These are phyloP conservation scores for Lachnellula suecica DNA, from an alignment of 2,329 filamentous ascomycete genomes.

Conservation along the genomic window DNA sequence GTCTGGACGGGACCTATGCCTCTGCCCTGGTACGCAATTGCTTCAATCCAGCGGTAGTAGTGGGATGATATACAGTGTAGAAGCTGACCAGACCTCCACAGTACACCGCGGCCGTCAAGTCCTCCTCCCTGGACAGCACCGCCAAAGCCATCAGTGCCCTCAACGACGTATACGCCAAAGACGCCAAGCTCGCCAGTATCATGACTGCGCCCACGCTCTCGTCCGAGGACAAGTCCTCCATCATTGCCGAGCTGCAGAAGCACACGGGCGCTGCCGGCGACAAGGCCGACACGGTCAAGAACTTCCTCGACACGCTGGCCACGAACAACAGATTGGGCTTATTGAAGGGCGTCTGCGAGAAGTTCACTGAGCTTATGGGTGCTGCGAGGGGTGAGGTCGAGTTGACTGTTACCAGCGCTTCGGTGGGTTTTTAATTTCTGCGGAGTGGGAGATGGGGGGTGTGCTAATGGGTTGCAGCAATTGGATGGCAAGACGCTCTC, in stretches of 20 bases:
- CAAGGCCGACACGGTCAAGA: constrained; percentile 82
- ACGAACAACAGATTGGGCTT: constrained; percentile 94
- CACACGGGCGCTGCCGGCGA: constrained; percentile 65
- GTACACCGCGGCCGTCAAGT: constrained; percentile 96
- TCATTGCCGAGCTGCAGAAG: constrained; percentile 87
- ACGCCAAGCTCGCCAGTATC: constrained; percentile 76
- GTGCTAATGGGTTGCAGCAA: constrained; percentile 49
- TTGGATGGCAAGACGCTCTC: constrained; percentile 84
- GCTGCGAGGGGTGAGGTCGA: constrained; percentile 92
- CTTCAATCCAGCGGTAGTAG: background rate
- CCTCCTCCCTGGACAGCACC: constrained; percentile 78
- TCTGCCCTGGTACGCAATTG: constrained; percentile 81
- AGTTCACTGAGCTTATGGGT: constrained; percentile 85
- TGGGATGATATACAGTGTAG: background rate
- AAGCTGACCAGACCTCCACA: constrained; percentile 38
- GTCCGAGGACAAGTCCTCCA: constrained; percentile 76
- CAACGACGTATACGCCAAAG: constrained; percentile 71
- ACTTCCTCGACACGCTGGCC: constrained; percentile 86
- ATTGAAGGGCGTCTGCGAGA: constrained; percentile 78
- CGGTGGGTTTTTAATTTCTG: constrained; percentile 54
- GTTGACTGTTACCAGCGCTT: constrained; percentile 85
- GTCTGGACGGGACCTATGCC: constrained; percentile 97
- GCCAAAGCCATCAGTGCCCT: constrained; percentile 77
- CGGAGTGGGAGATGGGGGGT: background rate
- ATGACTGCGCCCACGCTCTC: constrained; percentile 79